These are phyloP conservation scores for Candida pseudofarinosa DNA, from an alignment of 805 yeast species.

Conservation along the genomic window DNA sequence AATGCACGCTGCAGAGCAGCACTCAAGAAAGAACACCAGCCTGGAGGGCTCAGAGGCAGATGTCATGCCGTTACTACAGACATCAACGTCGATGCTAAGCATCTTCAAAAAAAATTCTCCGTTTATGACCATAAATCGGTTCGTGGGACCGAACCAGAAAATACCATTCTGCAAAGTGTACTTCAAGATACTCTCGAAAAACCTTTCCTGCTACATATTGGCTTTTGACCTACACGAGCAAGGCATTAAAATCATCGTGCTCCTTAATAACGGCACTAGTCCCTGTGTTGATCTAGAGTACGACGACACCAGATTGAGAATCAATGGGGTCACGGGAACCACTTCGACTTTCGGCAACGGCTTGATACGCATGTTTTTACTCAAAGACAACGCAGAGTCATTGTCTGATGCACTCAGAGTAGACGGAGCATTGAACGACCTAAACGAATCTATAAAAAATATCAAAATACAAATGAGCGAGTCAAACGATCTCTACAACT, in stretches of 20 bases:
- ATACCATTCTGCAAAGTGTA: constrained; percentile 25
- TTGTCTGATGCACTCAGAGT: constrained; percentile 20
- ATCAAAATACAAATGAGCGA: constrained; percentile 9
- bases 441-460: constrained; percentile 7
- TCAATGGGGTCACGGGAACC: constrained; percentile 29
- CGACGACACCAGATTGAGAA: constrained; percentile 25
- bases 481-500: constrained; percentile 14
- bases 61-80: constrained; percentile 15
- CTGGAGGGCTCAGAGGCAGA: neutral
- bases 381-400: constrained; percentile 13
- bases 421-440: constrained; percentile 8
- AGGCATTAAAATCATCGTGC: constrained; percentile 11
- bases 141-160: constrained; percentile 11
- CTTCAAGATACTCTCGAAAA: constrained; percentile 23
- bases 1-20: constrained; percentile 4
- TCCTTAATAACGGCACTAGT: constrained; percentile 24
- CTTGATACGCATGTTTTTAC: constrained; percentile 19
- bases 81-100: constrained; percentile 18
- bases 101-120: constrained; percentile 29
- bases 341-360: constrained; percentile 34
- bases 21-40: neutral
- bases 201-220: constrained; percentile 26
- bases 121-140: constrained; percentile 18
- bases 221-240: constrained; percentile 12
- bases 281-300: constrained; percentile 27